phyloP scores from a whole-genome alignment of 768 basidiomycete genomes.

The Hebeloma cylindrosporum region DNA sequence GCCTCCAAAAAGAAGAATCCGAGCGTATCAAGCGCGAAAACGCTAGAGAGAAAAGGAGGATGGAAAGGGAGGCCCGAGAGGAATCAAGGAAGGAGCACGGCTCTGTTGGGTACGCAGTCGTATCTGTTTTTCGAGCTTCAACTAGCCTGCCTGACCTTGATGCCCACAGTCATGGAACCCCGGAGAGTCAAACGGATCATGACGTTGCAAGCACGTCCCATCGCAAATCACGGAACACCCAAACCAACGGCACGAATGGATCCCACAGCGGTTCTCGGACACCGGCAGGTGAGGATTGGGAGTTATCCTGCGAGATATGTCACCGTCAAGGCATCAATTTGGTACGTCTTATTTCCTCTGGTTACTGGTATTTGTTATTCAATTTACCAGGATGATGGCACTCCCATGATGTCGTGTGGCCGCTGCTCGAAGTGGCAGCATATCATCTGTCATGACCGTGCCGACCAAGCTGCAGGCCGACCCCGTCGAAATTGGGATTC shows the following conservation, averaged over 20 bases:
- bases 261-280: slow-evolving; percentile 41
- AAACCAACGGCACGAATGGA: slow-evolving; percentile 21
- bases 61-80: slow-evolving; percentile 48
- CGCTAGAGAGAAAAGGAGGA: slow-evolving; percentile 55
- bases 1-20: slow-evolving; percentile 56
- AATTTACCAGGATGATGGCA: slow-evolving; percentile 67
- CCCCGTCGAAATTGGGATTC: slow-evolving; percentile 78
- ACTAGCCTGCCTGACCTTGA: too few species aligned
- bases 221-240: neutral
- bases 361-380: slow-evolving; percentile 3
- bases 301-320: slow-evolving; percentile 88
- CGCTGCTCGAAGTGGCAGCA: slow-evolving; percentile 89
- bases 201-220: too few species aligned
- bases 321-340: slow-evolving; percentile 67
- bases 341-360: slow-evolving; percentile 43
- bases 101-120: slow-evolving; percentile 19
- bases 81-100: slow-evolving; percentile 29
- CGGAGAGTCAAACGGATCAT: too few species aligned
- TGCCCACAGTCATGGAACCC: too few species aligned
- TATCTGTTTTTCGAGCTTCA: too few species aligned
- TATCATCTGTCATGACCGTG: slow-evolving; percentile 77
- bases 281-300: slow-evolving; percentile 70
- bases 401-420: slow-evolving; percentile 80
- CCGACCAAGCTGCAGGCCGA: slow-evolving; percentile 62
- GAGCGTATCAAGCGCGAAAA: slow-evolving; percentile 54